Percentiles rank a stretch among this genome's conserved stretches.
Conservation (phyloP, 306 rosid genomes). For the Vigna angularis region DNA sequence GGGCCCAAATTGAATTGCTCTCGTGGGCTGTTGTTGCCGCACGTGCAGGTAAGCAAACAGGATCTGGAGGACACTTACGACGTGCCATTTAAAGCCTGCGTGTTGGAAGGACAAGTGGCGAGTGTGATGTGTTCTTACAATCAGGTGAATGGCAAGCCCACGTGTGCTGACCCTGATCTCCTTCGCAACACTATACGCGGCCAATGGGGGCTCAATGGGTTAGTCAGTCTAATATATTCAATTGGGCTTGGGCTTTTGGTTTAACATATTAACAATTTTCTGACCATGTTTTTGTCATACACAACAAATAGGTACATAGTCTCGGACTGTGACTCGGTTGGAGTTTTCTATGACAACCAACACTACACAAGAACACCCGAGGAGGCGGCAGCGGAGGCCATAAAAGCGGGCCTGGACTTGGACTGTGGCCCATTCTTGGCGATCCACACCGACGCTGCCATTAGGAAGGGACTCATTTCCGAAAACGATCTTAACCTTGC, state of each 20-base stretch:
- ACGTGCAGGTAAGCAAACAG: constrained; percentile 76
- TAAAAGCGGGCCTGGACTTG: constrained; percentile 84
- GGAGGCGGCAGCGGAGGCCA: constrained; percentile 74
- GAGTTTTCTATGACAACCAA: constrained; percentile 67
- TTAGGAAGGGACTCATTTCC: constrained; percentile 52
- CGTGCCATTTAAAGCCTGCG: constrained; percentile 88
- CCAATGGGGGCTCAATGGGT: constrained; percentile 91
- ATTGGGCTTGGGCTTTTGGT: background rate
- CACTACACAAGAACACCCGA: constrained; percentile 84
- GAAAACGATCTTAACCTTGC: constrained; percentile 73
- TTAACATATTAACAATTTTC: background rate
- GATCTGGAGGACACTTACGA: constrained; percentile 86
- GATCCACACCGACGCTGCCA: constrained; percentile 64
- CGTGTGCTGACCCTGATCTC: constrained; percentile 87
- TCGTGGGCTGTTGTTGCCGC: background rate
- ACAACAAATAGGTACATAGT: constrained; percentile 70
- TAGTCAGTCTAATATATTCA: constrained; percentile 26
- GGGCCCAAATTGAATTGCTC: background rate
- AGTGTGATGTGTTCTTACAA: constrained; percentile 98
- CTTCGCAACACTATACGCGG: constrained; percentile 81
- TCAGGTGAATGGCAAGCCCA: constrained; percentile 95
- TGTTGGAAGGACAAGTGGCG: constrained; percentile 82
- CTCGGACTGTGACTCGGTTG: constrained; percentile 92
- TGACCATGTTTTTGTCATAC: too few relatives aligned
- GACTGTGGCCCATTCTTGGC: constrained; percentile 92